Base-by-base conservation (phyloP, 2,329 filamentous ascomycete species). In the Setomelanomma holmii region DNA sequence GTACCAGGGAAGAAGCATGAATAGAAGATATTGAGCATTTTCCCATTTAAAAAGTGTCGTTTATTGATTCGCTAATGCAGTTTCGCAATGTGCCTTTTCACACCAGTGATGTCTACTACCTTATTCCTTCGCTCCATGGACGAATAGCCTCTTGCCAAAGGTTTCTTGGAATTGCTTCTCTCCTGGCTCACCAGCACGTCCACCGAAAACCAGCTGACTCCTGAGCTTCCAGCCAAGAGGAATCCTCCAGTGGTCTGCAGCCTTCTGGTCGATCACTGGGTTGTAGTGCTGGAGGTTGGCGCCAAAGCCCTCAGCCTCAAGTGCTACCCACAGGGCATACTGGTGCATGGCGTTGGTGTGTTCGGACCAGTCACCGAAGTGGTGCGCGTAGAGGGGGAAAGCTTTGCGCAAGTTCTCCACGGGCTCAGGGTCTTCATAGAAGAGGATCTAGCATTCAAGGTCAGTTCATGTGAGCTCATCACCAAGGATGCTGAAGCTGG, bases 241-340 rank as follows among this genome's bases (percentile, higher is more conserved):
- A 24, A 96, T 66, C 51, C 82, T 82, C 89, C 90, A 96, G 64
- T 85, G 79, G 56, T 79, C 79, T 39, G 82, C 78, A 46, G 92
- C 88, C 78, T 87, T 85, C 60, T 82, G 81, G 77, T 96, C 89
- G 64, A 96, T 85, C 52, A 96, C 76, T 17, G 91, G 91, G 84
- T 91, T 95, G 82, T 96, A 96, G 80, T 96, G 92, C 82, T 96
- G 92, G 46, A 96, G 83, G 82, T 93, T 96, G 72, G 88, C 89
- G 61, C 91, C 91, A 50, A 96, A 84, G 23, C 92, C 91, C 73
- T 95, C 91, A 55, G 87, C 82, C 78, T 93, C 89, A 51, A 96
- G 85, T 4, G 88, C 89, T 16, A 87, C 88, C 92, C 92, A 96
- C 63, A 91, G 73, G 60, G 86, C 80, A 77, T 85, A 89, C 80